Percentiles rank a stretch among this genome's conserved stretches.
These are phyloP conservation scores for Fraxinus platypoda DNA, from an alignment of 305 asterid species.

Conservation along the genomic window DNA sequence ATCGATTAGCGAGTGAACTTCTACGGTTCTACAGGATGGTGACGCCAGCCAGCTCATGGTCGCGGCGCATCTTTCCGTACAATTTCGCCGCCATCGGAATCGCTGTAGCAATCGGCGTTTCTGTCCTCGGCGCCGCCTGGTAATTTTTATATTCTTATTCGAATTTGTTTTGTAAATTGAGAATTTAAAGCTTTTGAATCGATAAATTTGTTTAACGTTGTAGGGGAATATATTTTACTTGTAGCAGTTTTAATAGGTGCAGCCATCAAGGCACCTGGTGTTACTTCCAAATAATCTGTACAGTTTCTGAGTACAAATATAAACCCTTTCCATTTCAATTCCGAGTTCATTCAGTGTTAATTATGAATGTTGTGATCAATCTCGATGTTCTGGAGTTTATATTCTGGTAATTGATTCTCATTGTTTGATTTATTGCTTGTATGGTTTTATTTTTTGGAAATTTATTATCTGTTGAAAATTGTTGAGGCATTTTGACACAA, in stretches of 20 bases:
- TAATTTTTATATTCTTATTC: conserved; percentile 24
- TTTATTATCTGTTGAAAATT: neutral
- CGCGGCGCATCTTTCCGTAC: conserved; percentile 83
- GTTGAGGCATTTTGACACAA: neutral
- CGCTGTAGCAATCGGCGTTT: conserved; percentile 86
- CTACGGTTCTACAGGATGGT: conserved; percentile 37
- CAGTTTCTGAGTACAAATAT: neutral
- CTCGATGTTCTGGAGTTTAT: neutral
- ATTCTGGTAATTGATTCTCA: neutral
- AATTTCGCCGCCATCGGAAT: conserved; percentile 45
- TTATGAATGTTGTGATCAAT: neutral
- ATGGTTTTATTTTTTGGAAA: neutral
- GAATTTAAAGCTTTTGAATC: neutral
- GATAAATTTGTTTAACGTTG: neutral
- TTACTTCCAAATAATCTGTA: conserved; percentile 55
- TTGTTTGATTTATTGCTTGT: neutral
- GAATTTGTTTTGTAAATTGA: neutral
- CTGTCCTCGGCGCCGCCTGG: conserved; percentile 96
- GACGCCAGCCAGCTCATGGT: conserved; percentile 74
- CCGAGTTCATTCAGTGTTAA: neutral
- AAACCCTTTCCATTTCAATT: neutral
- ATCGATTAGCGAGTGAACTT: neutral
- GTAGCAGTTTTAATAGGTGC: conserved; percentile 55
- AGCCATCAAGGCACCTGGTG: conserved; percentile 55
- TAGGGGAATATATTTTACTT: conserved; percentile 52